Evolutionary conservation across 305 asterid species (phyloP).

Genomic region (Rubia tinctorum): DNA sequence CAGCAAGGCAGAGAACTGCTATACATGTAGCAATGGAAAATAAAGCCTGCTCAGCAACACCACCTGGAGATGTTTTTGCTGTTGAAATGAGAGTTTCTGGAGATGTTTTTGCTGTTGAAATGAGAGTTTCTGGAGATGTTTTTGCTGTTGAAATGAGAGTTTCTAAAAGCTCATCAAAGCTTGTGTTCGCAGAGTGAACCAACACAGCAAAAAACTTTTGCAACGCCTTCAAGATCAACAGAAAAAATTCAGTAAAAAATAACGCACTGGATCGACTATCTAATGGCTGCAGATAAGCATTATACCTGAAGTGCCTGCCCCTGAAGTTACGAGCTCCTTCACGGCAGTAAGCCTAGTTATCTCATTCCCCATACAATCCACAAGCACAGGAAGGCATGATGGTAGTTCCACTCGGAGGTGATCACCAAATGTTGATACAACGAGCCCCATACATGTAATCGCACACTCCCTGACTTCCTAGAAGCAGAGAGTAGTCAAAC

Average conservation of each 20-base stretch:
- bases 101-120: too few relatives aligned
- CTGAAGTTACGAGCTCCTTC: conserved; percentile 97
- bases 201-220: conserved; percentile 84
- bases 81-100: too few relatives aligned
- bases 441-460: conserved; percentile 98
- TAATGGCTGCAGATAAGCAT: conserved; percentile 10
- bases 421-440: conserved; percentile 96
- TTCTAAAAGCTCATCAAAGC: conserved; percentile 86
- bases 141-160: conserved; percentile 96
- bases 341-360: conserved; percentile 99
- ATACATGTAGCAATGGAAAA: conserved; percentile 96
- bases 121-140: conserved; percentile 74
- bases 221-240: conserved; percentile 63
- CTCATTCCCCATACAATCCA: conserved; percentile 99
- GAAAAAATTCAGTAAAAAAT: conserved; percentile 22
- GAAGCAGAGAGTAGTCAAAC: conserved; percentile 26
- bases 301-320: conserved; percentile 99
- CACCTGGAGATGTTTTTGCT: too few relatives aligned
- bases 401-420: conserved; percentile 73
- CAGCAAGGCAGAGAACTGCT: conserved; percentile 99
- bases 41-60: conserved; percentile 94
- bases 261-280: conserved; percentile 15
- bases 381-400: conserved; percentile 97
- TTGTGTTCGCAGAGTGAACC: conserved; percentile 91
- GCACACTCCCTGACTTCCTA: conserved; percentile 99